Evolutionary conservation across 768 basidiomycete genomes (phyloP).

Genomic region (Cantharellus cinnabarinus): DNA sequence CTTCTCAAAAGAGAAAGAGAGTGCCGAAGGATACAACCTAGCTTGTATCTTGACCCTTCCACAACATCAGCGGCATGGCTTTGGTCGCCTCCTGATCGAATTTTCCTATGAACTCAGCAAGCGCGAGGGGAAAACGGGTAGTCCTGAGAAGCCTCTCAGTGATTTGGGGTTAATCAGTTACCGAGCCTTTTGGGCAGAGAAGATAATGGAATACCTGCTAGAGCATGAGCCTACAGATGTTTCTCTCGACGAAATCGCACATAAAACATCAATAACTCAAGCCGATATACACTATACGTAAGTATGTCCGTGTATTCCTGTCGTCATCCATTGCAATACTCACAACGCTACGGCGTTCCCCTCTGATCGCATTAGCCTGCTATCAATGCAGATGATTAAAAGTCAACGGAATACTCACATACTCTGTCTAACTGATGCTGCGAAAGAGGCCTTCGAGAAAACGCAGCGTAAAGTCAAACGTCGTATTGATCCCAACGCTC

Average conservation of each 20-base stretch:
- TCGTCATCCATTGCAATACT: not conserved
- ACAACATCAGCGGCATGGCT: slow-evolving; percentile 91
- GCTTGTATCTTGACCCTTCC: slow-evolving; percentile 98
- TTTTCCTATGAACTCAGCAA: slow-evolving; percentile 97
- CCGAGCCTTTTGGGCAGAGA: slow-evolving; percentile 93
- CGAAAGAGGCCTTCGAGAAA: slow-evolving; percentile 81
- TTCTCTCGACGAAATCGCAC: slow-evolving; percentile 92
- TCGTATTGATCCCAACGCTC: slow-evolving; percentile 54
- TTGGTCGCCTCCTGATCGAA: slow-evolving; percentile 88
- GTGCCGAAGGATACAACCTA: slow-evolving; percentile 92
- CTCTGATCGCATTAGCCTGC: not conserved
- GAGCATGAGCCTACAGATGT: slow-evolving; percentile 30
- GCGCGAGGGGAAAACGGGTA: slow-evolving; percentile 85
- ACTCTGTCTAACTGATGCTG: slow-evolving; percentile 75
- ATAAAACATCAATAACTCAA: slow-evolving; percentile 86
- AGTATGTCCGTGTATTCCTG: slow-evolving; percentile 18
- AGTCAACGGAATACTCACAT: slow-evolving; percentile 91
- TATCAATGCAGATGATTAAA: slow-evolving; percentile 63
- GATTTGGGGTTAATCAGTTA: slow-evolving; percentile 88
- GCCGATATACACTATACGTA: slow-evolving; percentile 98
- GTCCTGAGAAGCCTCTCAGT: slow-evolving; percentile 91
- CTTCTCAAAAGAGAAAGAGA: slow-evolving; percentile 99
- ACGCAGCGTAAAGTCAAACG: slow-evolving; percentile 55
- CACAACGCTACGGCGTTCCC: not conserved
- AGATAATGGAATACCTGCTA: slow-evolving; percentile 77